These are phyloP conservation scores for Hypoxylon perforatum DNA, from an alignment of 495 filamentous ascomycete species.

Conservation along the genomic window DNA sequence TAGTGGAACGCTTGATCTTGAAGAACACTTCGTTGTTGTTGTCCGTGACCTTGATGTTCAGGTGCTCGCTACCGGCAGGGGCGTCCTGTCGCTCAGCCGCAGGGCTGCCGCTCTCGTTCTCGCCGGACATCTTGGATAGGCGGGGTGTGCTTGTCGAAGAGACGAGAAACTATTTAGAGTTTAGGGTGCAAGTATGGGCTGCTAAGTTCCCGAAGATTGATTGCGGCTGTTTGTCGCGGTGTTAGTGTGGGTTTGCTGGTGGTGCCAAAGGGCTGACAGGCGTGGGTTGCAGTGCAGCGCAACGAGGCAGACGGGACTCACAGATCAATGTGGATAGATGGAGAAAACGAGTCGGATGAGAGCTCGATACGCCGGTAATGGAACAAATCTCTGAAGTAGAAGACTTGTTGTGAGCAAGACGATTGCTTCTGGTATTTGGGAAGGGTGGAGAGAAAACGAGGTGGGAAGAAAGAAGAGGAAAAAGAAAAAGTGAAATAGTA, in stretches of 20 bases:
- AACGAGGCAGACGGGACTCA: constrained; percentile 13
- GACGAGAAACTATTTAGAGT: background rate
- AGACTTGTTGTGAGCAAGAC: background rate
- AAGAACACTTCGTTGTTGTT: constrained; percentile 99
- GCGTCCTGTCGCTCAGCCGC: constrained; percentile 60
- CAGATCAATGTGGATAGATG: constrained; percentile 6
- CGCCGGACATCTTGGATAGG: constrained; percentile 64
- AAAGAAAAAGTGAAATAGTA: constrained; percentile 18
- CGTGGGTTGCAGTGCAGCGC: constrained; percentile 6
- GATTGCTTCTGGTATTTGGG: background rate
- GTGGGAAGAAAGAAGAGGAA: constrained; percentile 1
- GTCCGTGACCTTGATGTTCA: constrained; percentile 99
- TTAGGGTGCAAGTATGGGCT: background rate
- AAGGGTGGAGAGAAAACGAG: constrained; percentile 1
- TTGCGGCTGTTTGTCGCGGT: background rate
- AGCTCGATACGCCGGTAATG: background rate
- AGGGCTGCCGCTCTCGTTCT: constrained; percentile 66
- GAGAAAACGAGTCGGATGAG: background rate
- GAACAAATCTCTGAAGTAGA: background rate
- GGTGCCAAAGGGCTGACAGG: background rate
- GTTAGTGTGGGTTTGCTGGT: constrained; percentile 6
- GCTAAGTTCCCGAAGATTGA: constrained; percentile 5
- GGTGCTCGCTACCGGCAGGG: constrained; percentile 73
- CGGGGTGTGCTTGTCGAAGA: constrained; percentile 32
- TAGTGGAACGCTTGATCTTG: constrained; percentile 98